Base-by-base conservation (phyloP, 257 asterid genomes). In the Ilex asprella region DNA sequence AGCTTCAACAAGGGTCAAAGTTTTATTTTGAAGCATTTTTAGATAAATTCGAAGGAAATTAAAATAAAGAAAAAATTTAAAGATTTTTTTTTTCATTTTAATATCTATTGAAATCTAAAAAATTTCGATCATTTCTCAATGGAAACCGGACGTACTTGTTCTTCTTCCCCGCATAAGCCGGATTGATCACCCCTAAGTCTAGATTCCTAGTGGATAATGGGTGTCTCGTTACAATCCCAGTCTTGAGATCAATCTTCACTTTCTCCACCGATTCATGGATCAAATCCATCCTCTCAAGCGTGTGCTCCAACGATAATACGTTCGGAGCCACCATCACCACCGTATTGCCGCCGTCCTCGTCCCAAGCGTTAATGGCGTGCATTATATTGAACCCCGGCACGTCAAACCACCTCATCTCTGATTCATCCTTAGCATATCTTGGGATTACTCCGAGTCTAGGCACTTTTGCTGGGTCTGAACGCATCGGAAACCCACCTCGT, bases 361-460 rank as follows among this genome's bases (percentile, higher is more conserved):
- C 96, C 96, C 95, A 86, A 8, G 95, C 90, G 49, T 81, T 88
- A 21, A 80, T 78, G 13, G 80, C 85, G 63, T 88, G 96, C 0
- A 84, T 14, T 0, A 35, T 5, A 50, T 82, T 88, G 30, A 88
- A 69, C 6, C 92, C 95, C 44, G 90, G 67, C 12, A 77, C 92
- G 52, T 88, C 90, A 13, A 85, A 78, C 95, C 95, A 88, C 70
- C 58, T 74, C 84, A 88, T 88, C 55, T 71, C 77, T 10, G 84
- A 64, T 60, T 79, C 96, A 30, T 85, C 86, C 60, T 44, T 59
- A 2, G 91, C 94, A 55, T 88, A 76, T 56, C 91, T 58, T 12
- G 87, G 91, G 3, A 88, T 64, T 13, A 88, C 71, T 2, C 96
- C 96, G 8, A 88, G 49, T 2, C 96, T 74, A 1, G 96, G 85